Percentiles rank a stretch among this genome's conserved stretches.
These are phyloP conservation scores for Clohesyomyces aquaticus DNA, from an alignment of 495 filamentous ascomycete species.

Conservation along the genomic window DNA sequence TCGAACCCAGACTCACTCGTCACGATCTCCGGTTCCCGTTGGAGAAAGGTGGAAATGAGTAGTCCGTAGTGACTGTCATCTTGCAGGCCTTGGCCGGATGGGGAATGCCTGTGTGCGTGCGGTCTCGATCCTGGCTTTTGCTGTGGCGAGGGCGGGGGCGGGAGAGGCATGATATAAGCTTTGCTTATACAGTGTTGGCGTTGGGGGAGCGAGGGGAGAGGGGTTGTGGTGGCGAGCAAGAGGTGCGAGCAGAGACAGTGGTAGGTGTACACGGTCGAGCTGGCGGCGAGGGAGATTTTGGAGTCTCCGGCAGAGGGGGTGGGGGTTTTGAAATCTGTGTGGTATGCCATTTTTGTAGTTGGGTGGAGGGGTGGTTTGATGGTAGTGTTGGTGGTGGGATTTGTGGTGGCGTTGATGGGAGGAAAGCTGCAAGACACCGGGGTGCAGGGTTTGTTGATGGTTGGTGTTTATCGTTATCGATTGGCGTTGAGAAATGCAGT, in stretches of 20 bases:
- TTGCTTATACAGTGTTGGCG: constrained; percentile 55
- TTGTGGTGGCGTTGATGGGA: no score
- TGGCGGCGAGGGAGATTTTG: constrained; percentile 31
- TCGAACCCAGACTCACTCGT: constrained; percentile 72
- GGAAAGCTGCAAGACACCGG: no score
- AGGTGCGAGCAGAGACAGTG: constrained; percentile 78
- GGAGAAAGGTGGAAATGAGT: constrained; percentile 54
- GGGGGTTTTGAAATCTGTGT: no score
- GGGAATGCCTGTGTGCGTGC: constrained; percentile 7
- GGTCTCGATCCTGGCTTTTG: not conserved
- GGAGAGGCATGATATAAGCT: constrained; percentile 44
- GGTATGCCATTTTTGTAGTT: not conserved
- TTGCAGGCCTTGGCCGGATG: constrained; percentile 6
- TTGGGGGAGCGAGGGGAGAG: constrained; percentile 57
- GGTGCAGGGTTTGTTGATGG: no score
- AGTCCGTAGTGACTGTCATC: constrained; percentile 55
- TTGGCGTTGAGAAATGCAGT: no score
- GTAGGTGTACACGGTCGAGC: constrained; percentile 60
- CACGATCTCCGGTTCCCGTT: constrained; percentile 59
- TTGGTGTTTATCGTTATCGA: no score
- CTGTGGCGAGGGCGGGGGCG: constrained; percentile 21
- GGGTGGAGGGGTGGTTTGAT: no score
- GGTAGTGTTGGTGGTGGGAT: no score
- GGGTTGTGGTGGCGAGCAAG: constrained; percentile 67
- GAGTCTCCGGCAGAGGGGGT: not conserved